Base-by-base conservation (phyloP, 1,284 basidiomycete genomes). In the Ganoderma lingzhi region DNA sequence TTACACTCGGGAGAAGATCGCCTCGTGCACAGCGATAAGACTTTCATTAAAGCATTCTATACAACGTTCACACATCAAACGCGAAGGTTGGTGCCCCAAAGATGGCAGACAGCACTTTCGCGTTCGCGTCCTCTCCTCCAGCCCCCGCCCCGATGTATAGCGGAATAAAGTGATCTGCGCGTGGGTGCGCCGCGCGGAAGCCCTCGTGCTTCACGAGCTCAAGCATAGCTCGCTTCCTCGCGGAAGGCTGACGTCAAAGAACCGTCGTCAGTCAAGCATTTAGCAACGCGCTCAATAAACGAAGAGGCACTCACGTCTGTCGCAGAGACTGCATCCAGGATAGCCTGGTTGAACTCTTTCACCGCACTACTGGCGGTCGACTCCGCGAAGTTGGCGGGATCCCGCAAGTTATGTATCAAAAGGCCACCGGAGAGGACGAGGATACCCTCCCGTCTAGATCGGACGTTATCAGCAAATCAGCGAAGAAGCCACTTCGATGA, bases 121-220 rank as follows among this genome's bases (percentile, higher is more conserved):
- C 84, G 35, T 81, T 79, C 15, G 87, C 88, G 39, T 68, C 56
- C 8, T 82, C 84, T 66, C 88, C 89, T 5, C 89, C 91, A n/a
- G 90, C 91, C 10, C 91, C 92, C 30, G 87, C 90, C 5, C 88
- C 92, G 51, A 92, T 83, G 77, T 93, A 93, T 30, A 93, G 74
- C 12, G 92, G 92, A 23, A 93, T 83, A 76, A 92, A 92, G 74
- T 93, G 92, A 30, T 93, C 92, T 74, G 89, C 88, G 6, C 90
- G 82, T 3, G 92, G 92, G 73, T 94, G 90, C 30, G 88, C 85
- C 3, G 82, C 75, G 3, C 90, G 84, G 82, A 93, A 94, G 14
- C 86, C 88, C 17, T 80, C 75, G 73, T 93, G 90, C 55, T 82
- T 81, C 10, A 82, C 83, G 67, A 94, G 81, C 17, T 82, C 79